Conservation (phyloP, 371 early-diverging fungal genomes). For the Dinochytrium kinnereticum region DNA sequence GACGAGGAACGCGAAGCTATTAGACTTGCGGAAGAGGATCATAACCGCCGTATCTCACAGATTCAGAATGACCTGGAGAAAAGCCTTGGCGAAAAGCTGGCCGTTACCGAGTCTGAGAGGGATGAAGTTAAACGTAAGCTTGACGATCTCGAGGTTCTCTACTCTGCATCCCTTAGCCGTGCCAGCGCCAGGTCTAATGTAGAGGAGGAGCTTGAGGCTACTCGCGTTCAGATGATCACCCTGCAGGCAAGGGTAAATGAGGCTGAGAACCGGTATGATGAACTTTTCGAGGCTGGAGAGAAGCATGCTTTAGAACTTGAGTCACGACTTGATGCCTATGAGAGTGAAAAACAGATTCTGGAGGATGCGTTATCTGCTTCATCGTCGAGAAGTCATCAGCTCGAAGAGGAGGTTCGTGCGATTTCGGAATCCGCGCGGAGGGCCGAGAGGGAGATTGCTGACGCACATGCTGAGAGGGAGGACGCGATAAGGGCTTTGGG, state of each 20-base stretch:
- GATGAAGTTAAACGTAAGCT: neutral
- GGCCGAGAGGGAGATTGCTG: neutral
- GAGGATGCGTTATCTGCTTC: conserved; percentile 1
- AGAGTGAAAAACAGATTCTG: neutral
- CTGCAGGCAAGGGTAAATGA: conserved; percentile 19
- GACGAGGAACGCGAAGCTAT: neutral
- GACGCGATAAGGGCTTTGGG: too few species aligned
- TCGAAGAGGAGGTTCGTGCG: neutral
- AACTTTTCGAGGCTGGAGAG: conserved; percentile 37
- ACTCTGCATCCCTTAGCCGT: neutral
- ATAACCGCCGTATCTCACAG: neutral
- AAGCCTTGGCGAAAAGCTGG: neutral
- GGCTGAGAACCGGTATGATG: conserved; percentile 28
- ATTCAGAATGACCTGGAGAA: neutral
- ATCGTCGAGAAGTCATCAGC: neutral
- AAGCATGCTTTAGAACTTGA: conserved; percentile 32
- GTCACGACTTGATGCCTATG: neutral
- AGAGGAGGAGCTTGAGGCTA: neutral
- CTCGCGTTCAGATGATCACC: neutral
- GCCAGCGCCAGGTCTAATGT: neutral
- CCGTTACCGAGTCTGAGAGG: neutral
- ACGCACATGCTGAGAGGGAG: neutral
- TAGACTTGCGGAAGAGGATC: neutral
- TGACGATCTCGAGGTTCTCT: conserved; percentile 3
- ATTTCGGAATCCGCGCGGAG: neutral